Conservation (phyloP, 2,329 filamentous ascomycete genomes). For the Epichloe sylvatica region DNA sequence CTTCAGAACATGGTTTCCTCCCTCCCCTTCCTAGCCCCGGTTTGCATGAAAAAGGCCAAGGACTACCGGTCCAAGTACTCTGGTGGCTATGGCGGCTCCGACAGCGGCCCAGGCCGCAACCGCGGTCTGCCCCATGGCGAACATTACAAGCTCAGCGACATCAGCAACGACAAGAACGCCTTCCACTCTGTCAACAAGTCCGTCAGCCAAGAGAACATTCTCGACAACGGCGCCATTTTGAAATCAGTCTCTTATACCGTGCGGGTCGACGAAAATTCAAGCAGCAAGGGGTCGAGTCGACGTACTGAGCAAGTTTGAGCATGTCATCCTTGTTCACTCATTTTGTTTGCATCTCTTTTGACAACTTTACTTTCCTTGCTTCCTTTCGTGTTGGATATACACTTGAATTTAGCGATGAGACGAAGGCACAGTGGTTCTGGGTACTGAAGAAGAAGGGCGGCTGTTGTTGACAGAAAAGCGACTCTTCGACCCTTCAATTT, state of each 20-base stretch:
- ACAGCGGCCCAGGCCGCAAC: conserved; percentile 12
- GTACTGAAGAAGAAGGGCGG: no score
- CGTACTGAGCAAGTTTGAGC: conserved; percentile 5
- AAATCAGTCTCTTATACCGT: conserved; percentile 31
- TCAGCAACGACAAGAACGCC: conserved; percentile 19
- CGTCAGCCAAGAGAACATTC: conserved; percentile 27
- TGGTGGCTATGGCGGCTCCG: conserved; percentile 10
- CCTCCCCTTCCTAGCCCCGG: conserved; percentile 30
- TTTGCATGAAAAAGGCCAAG: conserved; percentile 28
- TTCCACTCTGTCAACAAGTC: conserved; percentile 16
- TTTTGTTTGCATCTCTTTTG: not conserved
- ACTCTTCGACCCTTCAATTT: no score
- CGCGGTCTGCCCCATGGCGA: conserved; percentile 15
- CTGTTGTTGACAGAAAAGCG: no score
- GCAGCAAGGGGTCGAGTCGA: not conserved
- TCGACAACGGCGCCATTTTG: conserved; percentile 21
- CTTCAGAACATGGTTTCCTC: conserved; percentile 32
- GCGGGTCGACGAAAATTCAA: conserved; percentile 18
- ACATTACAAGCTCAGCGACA: conserved; percentile 25
- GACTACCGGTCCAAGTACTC: conserved; percentile 27
- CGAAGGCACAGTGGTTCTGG: no score
- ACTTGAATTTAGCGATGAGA: no score
- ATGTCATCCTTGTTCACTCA: not conserved
- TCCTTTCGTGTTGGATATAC: not conserved
- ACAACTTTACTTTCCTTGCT: not conserved